Percentiles rank a stretch among this genome's conserved stretches.
Evolutionary conservation across 352 stramenopile genomes (phyloP).

Genomic region (Globisporangium irregulare): DNA sequence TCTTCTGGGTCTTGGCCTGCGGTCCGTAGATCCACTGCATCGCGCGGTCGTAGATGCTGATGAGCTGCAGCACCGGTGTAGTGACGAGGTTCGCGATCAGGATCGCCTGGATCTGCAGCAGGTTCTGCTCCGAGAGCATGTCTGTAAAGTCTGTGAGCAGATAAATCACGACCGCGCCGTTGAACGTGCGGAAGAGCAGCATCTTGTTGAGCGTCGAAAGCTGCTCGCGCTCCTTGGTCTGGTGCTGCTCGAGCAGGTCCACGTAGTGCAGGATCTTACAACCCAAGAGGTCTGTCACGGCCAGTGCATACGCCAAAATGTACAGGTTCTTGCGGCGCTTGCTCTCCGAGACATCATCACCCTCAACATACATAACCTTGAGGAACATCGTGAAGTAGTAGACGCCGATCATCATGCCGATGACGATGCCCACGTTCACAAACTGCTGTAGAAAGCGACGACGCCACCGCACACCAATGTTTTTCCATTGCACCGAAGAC

Average conservation of each 20-base stretch:
- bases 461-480: constrained; percentile 41
- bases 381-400: constrained; percentile 46
- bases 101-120: constrained; percentile 72
- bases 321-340: constrained; percentile 45
- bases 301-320: constrained; percentile 47
- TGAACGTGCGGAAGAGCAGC: constrained; percentile 67
- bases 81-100: constrained; percentile 78
- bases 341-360: constrained; percentile 19
- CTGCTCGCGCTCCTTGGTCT: constrained; percentile 68
- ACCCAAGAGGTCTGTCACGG: constrained; percentile 55
- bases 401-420: constrained; percentile 45
- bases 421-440: constrained; percentile 43
- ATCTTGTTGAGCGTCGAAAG: constrained; percentile 81
- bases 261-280: constrained; percentile 62
- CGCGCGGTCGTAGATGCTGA: constrained; percentile 52
- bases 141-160: constrained; percentile 74
- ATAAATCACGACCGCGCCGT: constrained; percentile 73
- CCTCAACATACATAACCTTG: constrained; percentile 34
- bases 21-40: constrained; percentile 40
- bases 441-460: constrained; percentile 42
- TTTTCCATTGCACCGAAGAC: constrained; percentile 69
- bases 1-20: constrained; percentile 63
- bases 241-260: constrained; percentile 52
- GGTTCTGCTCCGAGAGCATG: constrained; percentile 57
- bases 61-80: constrained; percentile 57